Percentiles rank a stretch among this genome's conserved stretches.
These are phyloP conservation scores for Capsicum rhomboideum DNA, from an alignment of 257 asterid species.

Conservation along the genomic window DNA sequence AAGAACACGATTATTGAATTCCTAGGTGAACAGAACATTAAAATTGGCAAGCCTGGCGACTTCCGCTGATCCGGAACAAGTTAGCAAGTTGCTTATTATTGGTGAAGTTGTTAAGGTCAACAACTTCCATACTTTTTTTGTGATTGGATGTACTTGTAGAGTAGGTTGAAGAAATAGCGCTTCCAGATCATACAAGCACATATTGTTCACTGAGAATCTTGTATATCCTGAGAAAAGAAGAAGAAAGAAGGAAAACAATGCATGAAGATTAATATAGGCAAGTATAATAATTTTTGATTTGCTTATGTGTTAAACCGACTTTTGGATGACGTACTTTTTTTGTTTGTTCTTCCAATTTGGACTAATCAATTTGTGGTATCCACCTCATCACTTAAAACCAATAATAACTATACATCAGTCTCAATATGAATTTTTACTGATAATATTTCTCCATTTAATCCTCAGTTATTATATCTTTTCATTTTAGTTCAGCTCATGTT, in stretches of 20 bases:
- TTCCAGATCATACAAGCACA: not conserved
- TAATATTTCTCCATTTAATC: not conserved
- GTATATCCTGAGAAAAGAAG: not conserved
- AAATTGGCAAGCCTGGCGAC: constrained; percentile 81
- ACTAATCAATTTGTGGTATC: not conserved
- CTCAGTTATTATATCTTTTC: not conserved
- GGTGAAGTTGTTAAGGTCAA: not conserved
- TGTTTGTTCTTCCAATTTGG: too few species aligned
- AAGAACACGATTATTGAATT: constrained; percentile 66
- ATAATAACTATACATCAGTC: too few species aligned
- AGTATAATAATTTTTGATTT: too few species aligned
- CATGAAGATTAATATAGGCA: too few species aligned
- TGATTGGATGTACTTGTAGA: not conserved
- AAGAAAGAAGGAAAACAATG: not conserved
- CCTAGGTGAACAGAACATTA: constrained; percentile 43
- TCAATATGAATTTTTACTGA: not conserved
- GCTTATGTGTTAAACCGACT: too few species aligned
- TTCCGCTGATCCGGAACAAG: constrained; percentile 30
- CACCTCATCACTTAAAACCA: too few species aligned
- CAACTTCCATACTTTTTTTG: not conserved
- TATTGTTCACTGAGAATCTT: not conserved
- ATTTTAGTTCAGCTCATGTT: not conserved
- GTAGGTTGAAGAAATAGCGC: not conserved
- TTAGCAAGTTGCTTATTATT: not conserved
- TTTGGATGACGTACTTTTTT: too few species aligned